Evolutionary conservation across 306 rosid species (phyloP), one percentile per base, ranked within the genome.

Genomic region (Clitoria ternatea): DNA sequence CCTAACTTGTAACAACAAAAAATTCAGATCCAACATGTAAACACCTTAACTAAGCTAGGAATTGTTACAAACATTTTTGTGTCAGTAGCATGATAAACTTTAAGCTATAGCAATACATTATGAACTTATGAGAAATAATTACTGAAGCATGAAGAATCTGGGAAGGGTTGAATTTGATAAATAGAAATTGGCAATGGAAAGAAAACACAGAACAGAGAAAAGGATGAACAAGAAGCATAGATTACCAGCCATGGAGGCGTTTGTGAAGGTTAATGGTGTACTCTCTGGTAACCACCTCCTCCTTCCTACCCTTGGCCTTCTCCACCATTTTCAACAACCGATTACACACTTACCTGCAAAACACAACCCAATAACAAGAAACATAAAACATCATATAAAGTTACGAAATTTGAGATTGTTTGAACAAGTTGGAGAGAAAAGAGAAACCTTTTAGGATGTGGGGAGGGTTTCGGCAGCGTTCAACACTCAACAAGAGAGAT

Each of bases 181-280:
- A 7, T 18, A 23, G 7, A 11, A 65, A 52, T 11, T 26, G n/a
- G 2, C 4, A 50, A 7, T 50, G 26, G 4, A 37, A 6, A 43
- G 2, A 52, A 56, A 26, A 9, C 0, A 12, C 0, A 1, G 15
- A 2, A 30, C 1, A 17, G 1, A 42, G 40, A 27, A 65, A 0
- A 74, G 20, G 33, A 11, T 12, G 18, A 37, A 11, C 13, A 5
- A 45, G 11, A 39, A 26, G 50, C 19, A 49, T 45, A 36, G 3
- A 37, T 54, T 87, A 93, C 98, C 97, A 90, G 80, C 98, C 87
- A 84, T 92, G 98, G 53, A 92, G 68, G 60, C 96, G 96, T 75
- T 92, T 92, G 87, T 90, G 96, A 59, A 92, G 96, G 63, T 92
- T 92, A 76, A 92, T 86, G 82, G 98, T 92, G 86, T 86, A 92